Percentiles rank a stretch among this genome's conserved stretches.
These are phyloP conservation scores for Rugonectria rugulosa DNA, from an alignment of 2,329 filamentous ascomycete genomes.

Conservation along the genomic window DNA sequence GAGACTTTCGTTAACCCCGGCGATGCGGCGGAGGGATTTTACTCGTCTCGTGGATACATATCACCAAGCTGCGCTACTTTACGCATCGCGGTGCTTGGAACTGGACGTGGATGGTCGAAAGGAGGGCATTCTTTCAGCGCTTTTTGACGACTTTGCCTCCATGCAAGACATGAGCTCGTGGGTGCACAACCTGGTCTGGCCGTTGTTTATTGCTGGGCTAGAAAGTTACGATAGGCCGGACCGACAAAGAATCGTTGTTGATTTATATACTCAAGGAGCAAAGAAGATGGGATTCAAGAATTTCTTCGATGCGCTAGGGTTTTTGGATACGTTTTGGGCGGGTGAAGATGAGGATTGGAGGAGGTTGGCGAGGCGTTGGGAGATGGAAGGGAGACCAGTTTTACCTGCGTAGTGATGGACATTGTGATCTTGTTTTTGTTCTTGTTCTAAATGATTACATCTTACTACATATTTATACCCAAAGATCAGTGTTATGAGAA, in stretches of 20 bases:
- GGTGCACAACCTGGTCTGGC: conserved; percentile 14
- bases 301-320: conserved; percentile 7
- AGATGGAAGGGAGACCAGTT: conserved; percentile 9
- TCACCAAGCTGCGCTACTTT: conserved; percentile 17
- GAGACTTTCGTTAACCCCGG: neutral
- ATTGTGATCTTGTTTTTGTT: too few relatives aligned
- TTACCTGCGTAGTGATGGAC: neutral
- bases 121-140: neutral
- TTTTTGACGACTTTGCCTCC: conserved; percentile 14
- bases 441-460: too few relatives aligned
- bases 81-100: conserved; percentile 9
- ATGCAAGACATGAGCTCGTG: conserved; percentile 10
- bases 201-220: conserved; percentile 15
- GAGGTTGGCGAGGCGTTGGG: conserved; percentile 5
- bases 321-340: conserved; percentile 18
- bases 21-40: conserved; percentile 13
- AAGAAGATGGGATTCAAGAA: conserved; percentile 19
- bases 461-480: too few relatives aligned
- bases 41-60: conserved; percentile 13
- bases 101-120: neutral
- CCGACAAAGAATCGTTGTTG: neutral
- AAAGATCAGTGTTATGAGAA: too few relatives aligned
- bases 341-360: conserved; percentile 10
- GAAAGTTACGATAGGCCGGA: neutral
- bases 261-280: neutral